Base-by-base conservation (phyloP, 495 filamentous ascomycete genomes). In the Tuber aestivum region DNA sequence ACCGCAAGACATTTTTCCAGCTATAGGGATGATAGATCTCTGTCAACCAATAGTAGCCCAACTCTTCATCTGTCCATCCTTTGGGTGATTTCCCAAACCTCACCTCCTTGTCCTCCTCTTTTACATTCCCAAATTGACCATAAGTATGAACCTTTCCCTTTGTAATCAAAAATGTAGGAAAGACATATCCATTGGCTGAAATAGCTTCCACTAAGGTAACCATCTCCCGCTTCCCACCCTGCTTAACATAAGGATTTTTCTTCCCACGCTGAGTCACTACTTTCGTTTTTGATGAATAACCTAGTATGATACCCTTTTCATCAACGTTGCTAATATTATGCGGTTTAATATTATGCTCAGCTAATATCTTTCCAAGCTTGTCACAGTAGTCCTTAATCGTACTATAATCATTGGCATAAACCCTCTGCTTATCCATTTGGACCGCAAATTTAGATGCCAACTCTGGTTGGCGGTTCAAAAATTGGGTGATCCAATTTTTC, bases 161-260 rank as follows among this genome's bases (percentile, higher is more conserved):
- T n/a, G 41, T 48, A 41, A 77, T 77, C 1, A 61, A 14, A 3
- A 27, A 76, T 0, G 75, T 68, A 27, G 65, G 71, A 27, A 74
- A 70, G 41, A 71, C 14, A 68, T 50, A 77, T 3, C 68, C 72
- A 4, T n/a, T 41, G 14, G 72, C 72, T 9, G n/a, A 74, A 68
- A 77, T 41, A 18, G 76, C 45, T 70, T 74, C 76, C 12, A 71
- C 41, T 1, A 72, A 41, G 2, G 72, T 68, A 8, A 75, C 74
- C 4, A 74, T 70, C 40, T 74, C 68, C n/a, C 72, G 7, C 12
- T 41, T 71, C 1, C 72, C 44, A 68, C 65, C 70, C 23, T 76
- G 71, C 0, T 72, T 76, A 5, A 76, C 44, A 3, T 38, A 50
- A 3, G 35, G 48, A 69, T 73, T 68, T 14, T 41, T 48, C 12